These are phyloP conservation scores for Incumbomyces delicatus DNA, from an alignment of 2,329 filamentous ascomycete genomes.

Conservation along the genomic window DNA sequence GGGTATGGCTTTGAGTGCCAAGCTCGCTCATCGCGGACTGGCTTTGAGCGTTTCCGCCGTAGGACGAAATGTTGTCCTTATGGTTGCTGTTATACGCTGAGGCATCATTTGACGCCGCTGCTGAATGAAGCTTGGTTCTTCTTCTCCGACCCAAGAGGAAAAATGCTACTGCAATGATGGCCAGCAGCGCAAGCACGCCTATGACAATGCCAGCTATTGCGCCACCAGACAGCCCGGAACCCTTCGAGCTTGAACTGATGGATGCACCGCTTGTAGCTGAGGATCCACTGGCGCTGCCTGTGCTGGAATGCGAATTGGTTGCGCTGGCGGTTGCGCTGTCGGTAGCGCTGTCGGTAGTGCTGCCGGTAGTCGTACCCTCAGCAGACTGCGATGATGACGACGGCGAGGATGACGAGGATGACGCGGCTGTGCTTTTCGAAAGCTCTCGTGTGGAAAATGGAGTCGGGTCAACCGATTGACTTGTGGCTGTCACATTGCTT, in stretches of 20 bases:
- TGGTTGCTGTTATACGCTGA: not conserved
- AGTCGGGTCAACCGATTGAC: not conserved
- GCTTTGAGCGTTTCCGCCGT: not conserved
- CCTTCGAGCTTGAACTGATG: not conserved
- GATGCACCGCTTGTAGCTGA: not conserved
- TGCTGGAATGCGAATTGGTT: too few relatives aligned
- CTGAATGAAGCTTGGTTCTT: not conserved
- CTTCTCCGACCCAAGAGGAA: not conserved
- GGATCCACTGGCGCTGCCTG: not conserved
- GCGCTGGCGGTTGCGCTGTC: too few relatives aligned
- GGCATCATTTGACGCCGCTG: not conserved
- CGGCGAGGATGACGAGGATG: not conserved
- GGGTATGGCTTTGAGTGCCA: not conserved
- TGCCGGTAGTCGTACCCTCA: too few relatives aligned
- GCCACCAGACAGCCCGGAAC: not conserved
- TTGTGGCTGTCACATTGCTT: slow-evolving; percentile 1
- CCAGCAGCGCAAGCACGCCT: not conserved
- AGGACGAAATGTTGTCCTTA: not conserved
- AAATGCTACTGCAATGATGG: not conserved
- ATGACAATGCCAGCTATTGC: slow-evolving; percentile 2
- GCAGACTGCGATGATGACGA: too few relatives aligned
- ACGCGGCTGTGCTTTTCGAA: not conserved
- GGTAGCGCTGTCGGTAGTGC: too few relatives aligned
- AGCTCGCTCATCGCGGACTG: not conserved
- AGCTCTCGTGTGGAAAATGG: not conserved